Evolutionary conservation across 768 basidiomycete species (phyloP).

Genomic region (Kwoniella dendrophila): DNA sequence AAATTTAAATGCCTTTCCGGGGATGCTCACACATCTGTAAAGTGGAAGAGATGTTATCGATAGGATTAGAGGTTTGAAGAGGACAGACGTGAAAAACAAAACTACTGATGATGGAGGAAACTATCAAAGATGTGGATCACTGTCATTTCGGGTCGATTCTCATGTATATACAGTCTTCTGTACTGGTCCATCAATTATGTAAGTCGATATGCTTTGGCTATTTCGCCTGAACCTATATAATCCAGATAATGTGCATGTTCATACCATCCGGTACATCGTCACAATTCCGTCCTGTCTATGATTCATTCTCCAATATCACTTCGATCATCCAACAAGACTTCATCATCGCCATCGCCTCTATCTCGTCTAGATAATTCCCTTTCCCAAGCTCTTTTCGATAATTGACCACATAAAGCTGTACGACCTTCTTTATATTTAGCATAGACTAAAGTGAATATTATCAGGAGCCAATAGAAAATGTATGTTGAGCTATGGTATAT

Average conservation of each 20-base stretch:
- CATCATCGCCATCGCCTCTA: conserved; percentile 16
- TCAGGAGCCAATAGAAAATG: conserved; percentile 84
- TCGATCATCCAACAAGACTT: conserved; percentile 25
- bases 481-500: conserved; percentile 67
- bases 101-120: too few relatives aligned
- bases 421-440: conserved; percentile 57
- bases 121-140: too few relatives aligned
- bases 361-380: conserved; percentile 17
- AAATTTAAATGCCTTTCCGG: too few relatives aligned
- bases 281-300: neutral
- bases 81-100: too few relatives aligned
- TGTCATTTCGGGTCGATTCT: too few relatives aligned
- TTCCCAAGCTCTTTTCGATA: conserved; percentile 23
- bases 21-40: too few relatives aligned
- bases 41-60: too few relatives aligned
- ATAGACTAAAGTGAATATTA: conserved; percentile 65
- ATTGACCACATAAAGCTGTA: conserved; percentile 34
- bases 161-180: too few relatives aligned
- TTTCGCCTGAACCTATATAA: too few relatives aligned
- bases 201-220: too few relatives aligned
- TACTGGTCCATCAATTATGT: too few relatives aligned
- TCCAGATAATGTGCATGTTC: neutral
- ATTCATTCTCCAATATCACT: conserved; percentile 18
- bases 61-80: too few relatives aligned
- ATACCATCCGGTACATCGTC: neutral